These are phyloP conservation scores for Podila clonocystis DNA, from an alignment of 192 early-diverging fungal species.

Conservation along the genomic window DNA sequence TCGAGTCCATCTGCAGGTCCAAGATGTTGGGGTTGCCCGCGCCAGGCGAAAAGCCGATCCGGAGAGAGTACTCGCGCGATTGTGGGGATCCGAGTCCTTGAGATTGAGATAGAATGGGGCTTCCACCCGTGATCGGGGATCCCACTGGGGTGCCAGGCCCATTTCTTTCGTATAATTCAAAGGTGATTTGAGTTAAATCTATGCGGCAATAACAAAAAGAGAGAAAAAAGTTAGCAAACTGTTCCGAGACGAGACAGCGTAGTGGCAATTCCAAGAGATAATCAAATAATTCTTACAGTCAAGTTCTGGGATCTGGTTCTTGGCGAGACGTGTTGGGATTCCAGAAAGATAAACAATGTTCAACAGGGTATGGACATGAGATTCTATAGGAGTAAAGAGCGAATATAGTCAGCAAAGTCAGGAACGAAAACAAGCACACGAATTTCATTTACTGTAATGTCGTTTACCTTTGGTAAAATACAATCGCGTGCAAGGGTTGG, in stretches of 20 bases:
- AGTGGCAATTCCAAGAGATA: background rate
- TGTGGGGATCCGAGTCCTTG: conserved; percentile 15
- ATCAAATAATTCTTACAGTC: conserved; percentile 75
- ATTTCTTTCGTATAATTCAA: conserved; percentile 94
- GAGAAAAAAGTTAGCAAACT: conserved; percentile 15
- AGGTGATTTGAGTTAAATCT: conserved; percentile 97
- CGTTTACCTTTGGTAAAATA: conserved; percentile 92
- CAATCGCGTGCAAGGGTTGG: conserved; percentile 73
- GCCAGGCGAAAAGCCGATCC: conserved; percentile 91
- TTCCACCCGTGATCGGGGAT: conserved; percentile 11
- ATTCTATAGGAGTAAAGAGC: conserved; percentile 58
- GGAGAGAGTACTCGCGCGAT: conserved; percentile 85
- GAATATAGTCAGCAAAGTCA: background rate
- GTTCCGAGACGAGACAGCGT: background rate
- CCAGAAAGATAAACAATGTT: conserved; percentile 92
- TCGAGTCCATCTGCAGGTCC: conserved; percentile 86
- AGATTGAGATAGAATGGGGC: background rate
- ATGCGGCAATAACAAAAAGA: background rate
- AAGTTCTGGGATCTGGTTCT: conserved; percentile 81
- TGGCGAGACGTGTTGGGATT: conserved; percentile 75
- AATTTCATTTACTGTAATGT: too few relatives aligned
- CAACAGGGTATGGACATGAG: conserved; percentile 92
- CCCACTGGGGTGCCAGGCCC: conserved; percentile 50
- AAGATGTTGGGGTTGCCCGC: conserved; percentile 91
- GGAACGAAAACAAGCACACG: too few relatives aligned